These are phyloP conservation scores for Microdochium paspali DNA, from an alignment of 2,329 filamentous ascomycete genomes.

Conservation along the genomic window DNA sequence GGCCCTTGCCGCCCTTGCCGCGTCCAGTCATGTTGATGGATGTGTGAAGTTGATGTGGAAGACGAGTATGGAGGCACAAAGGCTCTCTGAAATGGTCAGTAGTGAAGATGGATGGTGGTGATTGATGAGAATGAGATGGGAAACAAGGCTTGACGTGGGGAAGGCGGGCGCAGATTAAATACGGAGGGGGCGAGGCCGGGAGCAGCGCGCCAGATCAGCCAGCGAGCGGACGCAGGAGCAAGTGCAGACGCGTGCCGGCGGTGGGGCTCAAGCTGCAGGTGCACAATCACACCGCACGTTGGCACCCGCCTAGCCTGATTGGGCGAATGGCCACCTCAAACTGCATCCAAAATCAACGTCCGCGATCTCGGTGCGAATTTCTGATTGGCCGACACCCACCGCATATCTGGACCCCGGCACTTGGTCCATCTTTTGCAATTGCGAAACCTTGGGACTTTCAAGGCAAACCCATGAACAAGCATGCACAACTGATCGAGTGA, in stretches of 20 bases:
- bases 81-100: not conserved
- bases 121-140: conserved; percentile 10
- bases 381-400: not conserved
- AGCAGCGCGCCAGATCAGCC: conserved; percentile 16
- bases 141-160: conserved; percentile 8
- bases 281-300: not conserved
- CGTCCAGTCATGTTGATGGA: conserved; percentile 23
- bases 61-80: conserved; percentile 4
- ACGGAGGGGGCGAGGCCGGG: conserved; percentile 6
- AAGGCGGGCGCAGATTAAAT: conserved; percentile 8
- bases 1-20: conserved; percentile 93
- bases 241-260: not conserved
- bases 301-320: not conserved
- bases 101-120: conserved; percentile 5
- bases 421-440: not conserved
- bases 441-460: no score
- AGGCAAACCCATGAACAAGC: no score
- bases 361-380: not conserved
- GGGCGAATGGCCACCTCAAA: not conserved
- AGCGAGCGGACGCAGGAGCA: not conserved
- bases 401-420: not conserved
- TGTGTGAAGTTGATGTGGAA: conserved; percentile 5
- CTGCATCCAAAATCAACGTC: not conserved
- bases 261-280: conserved; percentile 7
- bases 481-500: no score